A percentile compares a stretch with the other conserved stretches of the same genome.
Evolutionary conservation across 2,329 filamentous ascomycete species (phyloP).

Genomic region (Trichoderma breve): DNA sequence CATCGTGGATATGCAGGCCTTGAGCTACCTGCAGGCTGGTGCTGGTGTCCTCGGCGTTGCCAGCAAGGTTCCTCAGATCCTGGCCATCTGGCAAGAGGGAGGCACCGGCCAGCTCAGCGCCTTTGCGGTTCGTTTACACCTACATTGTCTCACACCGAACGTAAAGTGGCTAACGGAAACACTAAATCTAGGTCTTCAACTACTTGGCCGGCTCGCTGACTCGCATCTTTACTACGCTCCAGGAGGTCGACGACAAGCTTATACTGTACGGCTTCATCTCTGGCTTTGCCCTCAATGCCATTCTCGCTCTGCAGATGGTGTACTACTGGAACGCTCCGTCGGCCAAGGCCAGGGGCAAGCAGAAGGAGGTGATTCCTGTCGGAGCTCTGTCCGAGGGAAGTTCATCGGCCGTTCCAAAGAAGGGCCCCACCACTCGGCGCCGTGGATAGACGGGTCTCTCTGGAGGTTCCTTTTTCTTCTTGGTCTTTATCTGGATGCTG

Average conservation of each 20-base stretch:
- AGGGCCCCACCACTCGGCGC: conserved; percentile 45
- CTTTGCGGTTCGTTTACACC: conserved; percentile 64
- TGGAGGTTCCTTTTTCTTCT: neutral
- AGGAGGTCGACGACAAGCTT: conserved; percentile 94
- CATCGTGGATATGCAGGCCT: conserved; percentile 62
- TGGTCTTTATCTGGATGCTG: conserved; percentile 8
- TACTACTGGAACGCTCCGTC: conserved; percentile 88
- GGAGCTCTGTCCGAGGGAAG: conserved; percentile 27
- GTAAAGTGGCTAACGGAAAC: neutral
- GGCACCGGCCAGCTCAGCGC: conserved; percentile 94
- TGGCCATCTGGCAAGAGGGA: conserved; percentile 78
- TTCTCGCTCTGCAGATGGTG: conserved; percentile 86
- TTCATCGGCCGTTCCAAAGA: conserved; percentile 38
- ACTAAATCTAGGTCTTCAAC: conserved; percentile 77
- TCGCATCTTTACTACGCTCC: conserved; percentile 94
- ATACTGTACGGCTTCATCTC: conserved; percentile 94
- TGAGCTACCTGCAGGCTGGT: conserved; percentile 78
- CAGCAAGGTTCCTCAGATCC: conserved; percentile 92
- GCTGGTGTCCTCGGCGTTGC: conserved; percentile 80
- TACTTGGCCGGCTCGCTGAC: conserved; percentile 90
- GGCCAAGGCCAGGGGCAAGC: conserved; percentile 45
- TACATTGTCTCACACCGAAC: neutral
- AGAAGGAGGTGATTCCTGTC: conserved; percentile 33
- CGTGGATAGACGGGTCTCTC: conserved; percentile 35
- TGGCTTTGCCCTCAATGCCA: conserved; percentile 82